A percentile compares a stretch with the other conserved stretches of the same genome.
phyloP scores from a whole-genome alignment of 2,329 filamentous ascomycete genomes.

The Verticillium zaregamsianum region DNA sequence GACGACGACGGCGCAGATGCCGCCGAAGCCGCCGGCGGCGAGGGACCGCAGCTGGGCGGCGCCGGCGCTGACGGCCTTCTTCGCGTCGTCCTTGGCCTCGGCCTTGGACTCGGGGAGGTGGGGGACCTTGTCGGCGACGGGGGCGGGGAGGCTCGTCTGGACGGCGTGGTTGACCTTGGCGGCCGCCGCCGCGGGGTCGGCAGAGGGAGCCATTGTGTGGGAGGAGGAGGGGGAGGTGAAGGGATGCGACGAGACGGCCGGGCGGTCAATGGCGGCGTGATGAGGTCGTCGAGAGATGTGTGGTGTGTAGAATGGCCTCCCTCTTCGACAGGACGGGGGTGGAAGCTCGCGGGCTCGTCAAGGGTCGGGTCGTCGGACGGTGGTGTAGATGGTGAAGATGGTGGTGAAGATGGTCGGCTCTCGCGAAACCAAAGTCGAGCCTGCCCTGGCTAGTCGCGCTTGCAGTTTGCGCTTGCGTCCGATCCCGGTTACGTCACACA shows the following conservation, averaged over 20 bases:
- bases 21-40: constrained; percentile 85
- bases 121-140: constrained; percentile 34
- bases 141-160: constrained; percentile 19
- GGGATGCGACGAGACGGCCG: background rate
- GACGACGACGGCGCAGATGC: constrained; percentile 88
- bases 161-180: background rate
- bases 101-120: constrained; percentile 36
- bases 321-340: background rate
- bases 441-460: background rate
- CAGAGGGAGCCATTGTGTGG: constrained; percentile 16
- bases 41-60: constrained; percentile 69
- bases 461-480: background rate
- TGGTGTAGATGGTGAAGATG: background rate
- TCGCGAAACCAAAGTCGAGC: background rate
- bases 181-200: constrained; percentile 10
- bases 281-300: background rate
- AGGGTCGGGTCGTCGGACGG: background rate
- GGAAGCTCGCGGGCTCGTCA: background rate
- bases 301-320: background rate
- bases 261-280: background rate
- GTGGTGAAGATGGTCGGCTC: background rate
- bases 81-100: constrained; percentile 36
- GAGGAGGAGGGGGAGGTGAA: background rate
- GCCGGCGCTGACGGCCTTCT: constrained; percentile 30
- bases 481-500: background rate